Conservation (phyloP, 306 rosid genomes). For the Castanospermum australe region DNA sequence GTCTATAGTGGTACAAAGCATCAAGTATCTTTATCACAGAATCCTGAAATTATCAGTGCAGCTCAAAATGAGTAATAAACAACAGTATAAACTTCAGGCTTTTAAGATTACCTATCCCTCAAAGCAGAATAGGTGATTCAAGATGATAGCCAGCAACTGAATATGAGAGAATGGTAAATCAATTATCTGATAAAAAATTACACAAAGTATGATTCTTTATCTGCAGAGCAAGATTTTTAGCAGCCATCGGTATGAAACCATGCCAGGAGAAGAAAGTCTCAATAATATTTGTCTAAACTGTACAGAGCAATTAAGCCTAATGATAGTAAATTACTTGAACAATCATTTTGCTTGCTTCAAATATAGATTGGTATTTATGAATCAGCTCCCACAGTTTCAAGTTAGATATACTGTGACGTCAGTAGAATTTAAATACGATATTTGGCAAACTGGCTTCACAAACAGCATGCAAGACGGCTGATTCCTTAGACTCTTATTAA, state of each 20-base stretch:
- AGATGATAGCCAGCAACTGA: not conserved
- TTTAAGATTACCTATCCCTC: not conserved
- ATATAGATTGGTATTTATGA: too few species aligned
- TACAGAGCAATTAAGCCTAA: not conserved
- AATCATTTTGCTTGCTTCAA: not conserved
- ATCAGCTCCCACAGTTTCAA: not conserved
- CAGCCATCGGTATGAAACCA: not conserved
- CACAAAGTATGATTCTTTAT: not conserved
- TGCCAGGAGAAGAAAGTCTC: not conserved
- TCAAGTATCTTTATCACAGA: slow-evolving; percentile 62
- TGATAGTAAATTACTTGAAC: not conserved
- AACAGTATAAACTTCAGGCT: not conserved
- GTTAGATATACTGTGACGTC: too few species aligned
- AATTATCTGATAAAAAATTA: not conserved
- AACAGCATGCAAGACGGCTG: too few species aligned
- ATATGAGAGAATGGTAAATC: not conserved
- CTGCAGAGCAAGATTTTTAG: not conserved
- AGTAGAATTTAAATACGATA: too few species aligned
- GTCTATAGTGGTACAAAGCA: slow-evolving; percentile 54
- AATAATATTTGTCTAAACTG: not conserved
- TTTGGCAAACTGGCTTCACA: too few species aligned
- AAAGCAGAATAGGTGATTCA: not conserved
- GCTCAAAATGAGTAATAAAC: not conserved
- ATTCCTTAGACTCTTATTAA: too few species aligned
- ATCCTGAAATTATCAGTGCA: slow-evolving; percentile 48